A percentile compares a stretch with the other conserved stretches of the same genome.
phyloP scores from a whole-genome alignment of 2,329 filamentous ascomycete species.

The Ustulina deusta region DNA sequence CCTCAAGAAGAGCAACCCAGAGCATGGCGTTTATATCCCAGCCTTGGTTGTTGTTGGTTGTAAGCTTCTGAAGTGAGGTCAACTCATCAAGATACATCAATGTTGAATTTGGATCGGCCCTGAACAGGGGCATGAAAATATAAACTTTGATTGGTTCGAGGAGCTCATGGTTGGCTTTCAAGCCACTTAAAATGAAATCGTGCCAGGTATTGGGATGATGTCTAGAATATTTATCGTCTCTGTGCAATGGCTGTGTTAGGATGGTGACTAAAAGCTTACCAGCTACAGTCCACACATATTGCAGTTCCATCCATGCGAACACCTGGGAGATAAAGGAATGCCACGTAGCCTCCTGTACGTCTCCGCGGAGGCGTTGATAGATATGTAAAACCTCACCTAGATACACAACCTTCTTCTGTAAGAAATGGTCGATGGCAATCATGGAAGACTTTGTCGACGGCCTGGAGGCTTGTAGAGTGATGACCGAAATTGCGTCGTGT shows the following conservation, averaged over 20 bases:
- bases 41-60: constrained; percentile 58
- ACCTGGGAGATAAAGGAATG: constrained; percentile 62
- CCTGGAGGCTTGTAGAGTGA: constrained; percentile 70
- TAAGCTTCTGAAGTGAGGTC: constrained; percentile 63
- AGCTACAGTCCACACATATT: constrained; percentile 69
- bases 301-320: constrained; percentile 67
- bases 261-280: constrained; percentile 71
- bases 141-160: constrained; percentile 74
- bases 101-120: constrained; percentile 64
- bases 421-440: constrained; percentile 73
- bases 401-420: constrained; percentile 69
- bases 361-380: constrained; percentile 54
- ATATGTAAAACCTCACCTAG: constrained; percentile 59
- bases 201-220: constrained; percentile 64
- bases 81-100: constrained; percentile 69
- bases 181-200: constrained; percentile 65
- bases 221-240: constrained; percentile 44
- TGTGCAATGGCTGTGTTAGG: constrained; percentile 61
- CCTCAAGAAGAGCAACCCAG: constrained; percentile 75
- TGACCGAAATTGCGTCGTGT: constrained; percentile 66
- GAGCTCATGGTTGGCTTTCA: constrained; percentile 62
- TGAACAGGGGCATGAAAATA: constrained; percentile 72
- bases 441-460: constrained; percentile 77
- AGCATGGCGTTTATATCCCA: constrained; percentile 68
- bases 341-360: constrained; percentile 57